These are phyloP conservation scores for Scutellaria barbata DNA, from an alignment of 257 asterid species.

Conservation along the genomic window DNA sequence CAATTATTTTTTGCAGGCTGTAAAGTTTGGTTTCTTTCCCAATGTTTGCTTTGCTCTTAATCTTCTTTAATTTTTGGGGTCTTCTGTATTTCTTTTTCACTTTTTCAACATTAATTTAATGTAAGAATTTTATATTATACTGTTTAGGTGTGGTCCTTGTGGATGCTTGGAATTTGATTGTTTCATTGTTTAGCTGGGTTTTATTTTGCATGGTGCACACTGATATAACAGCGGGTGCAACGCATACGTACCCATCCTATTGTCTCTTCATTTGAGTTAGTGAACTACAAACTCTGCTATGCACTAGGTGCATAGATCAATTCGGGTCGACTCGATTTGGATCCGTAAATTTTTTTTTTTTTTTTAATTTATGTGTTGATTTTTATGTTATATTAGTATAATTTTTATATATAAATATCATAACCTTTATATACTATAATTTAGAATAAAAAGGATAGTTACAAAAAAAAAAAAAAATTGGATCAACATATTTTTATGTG, in stretches of 20 bases:
- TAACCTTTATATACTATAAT: too few relatives aligned
- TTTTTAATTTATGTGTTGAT: too few relatives aligned
- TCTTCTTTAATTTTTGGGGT: background rate
- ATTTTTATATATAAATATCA: too few relatives aligned
- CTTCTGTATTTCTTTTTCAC: background rate
- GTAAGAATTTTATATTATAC: background rate
- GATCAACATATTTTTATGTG: too few relatives aligned
- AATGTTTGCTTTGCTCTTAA: background rate
- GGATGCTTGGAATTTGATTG: background rate
- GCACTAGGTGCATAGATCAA: too few relatives aligned
- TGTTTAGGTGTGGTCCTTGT: background rate
- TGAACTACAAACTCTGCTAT: too few relatives aligned
- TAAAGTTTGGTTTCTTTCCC: constrained; percentile 16
- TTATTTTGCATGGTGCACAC: background rate
- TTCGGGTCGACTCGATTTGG: too few relatives aligned
- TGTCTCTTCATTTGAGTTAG: background rate
- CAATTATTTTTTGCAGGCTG: constrained; percentile 14
- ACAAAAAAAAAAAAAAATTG: too few relatives aligned
- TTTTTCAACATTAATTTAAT: background rate
- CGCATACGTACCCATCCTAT: background rate
- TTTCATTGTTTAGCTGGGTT: background rate
- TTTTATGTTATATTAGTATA: too few relatives aligned
- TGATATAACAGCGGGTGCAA: background rate
- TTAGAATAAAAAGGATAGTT: too few relatives aligned
- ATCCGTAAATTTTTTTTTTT: too few relatives aligned